Conservation (phyloP, 441 rosid genomes). For the Gossypium davidsonii region DNA sequence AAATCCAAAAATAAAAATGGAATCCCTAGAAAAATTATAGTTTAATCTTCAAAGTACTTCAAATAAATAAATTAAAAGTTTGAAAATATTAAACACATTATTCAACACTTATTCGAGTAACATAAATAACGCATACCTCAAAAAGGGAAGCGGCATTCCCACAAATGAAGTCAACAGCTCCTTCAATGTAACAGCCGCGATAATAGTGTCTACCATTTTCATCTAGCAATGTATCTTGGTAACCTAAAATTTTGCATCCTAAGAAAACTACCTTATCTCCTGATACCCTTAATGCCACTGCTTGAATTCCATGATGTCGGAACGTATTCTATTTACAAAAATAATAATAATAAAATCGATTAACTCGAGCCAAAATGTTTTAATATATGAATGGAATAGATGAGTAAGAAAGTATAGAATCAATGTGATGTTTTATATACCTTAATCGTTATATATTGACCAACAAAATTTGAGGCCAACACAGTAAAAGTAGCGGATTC, state of each 20-base stretch:
- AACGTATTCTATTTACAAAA: conserved; percentile 35
- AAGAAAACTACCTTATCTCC: conserved; percentile 45
- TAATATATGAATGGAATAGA: background rate
- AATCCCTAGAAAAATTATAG: background rate
- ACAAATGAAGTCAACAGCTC: conserved; percentile 47
- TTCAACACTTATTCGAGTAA: too few relatives aligned
- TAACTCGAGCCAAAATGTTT: background rate
- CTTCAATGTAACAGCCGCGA: conserved; percentile 42
- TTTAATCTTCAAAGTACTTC: too few relatives aligned
- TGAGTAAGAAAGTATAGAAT: too few relatives aligned
- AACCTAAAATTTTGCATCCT: conserved; percentile 40
- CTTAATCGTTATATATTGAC: conserved; percentile 13
- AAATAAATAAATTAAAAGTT: too few relatives aligned
- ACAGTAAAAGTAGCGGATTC: conserved; percentile 51
- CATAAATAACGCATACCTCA: conserved; percentile 3
- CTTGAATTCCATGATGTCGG: conserved; percentile 41
- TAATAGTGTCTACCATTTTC: conserved; percentile 48
- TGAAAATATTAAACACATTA: background rate
- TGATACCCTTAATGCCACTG: conserved; percentile 47
- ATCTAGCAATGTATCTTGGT: conserved; percentile 49
- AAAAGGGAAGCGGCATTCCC: conserved; percentile 44
- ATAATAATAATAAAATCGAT: background rate
- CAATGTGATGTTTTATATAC: background rate
- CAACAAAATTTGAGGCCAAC: conserved; percentile 50
- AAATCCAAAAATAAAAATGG: background rate